Evolutionary conservation across 1,284 basidiomycete species (phyloP).

Genomic region (Malassezia sympodialis): DNA sequence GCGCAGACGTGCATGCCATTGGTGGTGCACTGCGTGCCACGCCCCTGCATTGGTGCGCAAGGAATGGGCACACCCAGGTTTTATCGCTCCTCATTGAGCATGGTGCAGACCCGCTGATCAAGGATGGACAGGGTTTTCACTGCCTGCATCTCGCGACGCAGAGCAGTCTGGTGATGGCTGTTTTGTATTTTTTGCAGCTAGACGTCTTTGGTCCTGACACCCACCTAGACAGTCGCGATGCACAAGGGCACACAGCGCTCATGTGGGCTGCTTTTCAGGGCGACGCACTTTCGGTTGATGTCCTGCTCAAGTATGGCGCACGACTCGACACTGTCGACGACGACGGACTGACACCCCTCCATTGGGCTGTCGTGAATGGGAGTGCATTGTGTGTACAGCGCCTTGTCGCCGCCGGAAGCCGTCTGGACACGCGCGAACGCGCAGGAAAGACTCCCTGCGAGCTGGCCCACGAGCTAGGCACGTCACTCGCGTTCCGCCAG

Average conservation of each 20-base stretch:
- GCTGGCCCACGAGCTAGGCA: conserved; percentile 78
- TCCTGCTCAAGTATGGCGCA: conserved; percentile 79
- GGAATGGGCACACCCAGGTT: conserved; percentile 85
- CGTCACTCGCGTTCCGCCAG: conserved; percentile 71
- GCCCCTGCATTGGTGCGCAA: conserved; percentile 92
- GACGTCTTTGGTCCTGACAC: conserved; percentile 54
- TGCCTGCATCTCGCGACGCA: conserved; percentile 88
- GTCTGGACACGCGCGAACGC: conserved; percentile 68
- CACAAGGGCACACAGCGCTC: conserved; percentile 83
- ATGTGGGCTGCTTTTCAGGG: conserved; percentile 99
- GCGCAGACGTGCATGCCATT: conserved; percentile 85
- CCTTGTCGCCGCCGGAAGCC: conserved; percentile 72
- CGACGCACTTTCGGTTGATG: conserved; percentile 84
- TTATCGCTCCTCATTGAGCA: conserved; percentile 79
- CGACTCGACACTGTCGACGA: conserved; percentile 67
- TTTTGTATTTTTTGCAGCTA: conserved; percentile 71
- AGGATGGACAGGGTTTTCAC: conserved; percentile 93
- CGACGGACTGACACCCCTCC: conserved; percentile 74
- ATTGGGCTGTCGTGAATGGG: conserved; percentile 98
- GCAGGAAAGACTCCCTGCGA: conserved; percentile 81
- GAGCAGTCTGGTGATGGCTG: conserved; percentile 81
- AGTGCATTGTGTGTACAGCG: conserved; percentile 73
- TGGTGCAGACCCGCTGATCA: conserved; percentile 80
- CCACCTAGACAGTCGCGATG: conserved; percentile 53
- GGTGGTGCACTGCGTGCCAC: conserved; percentile 93